Evolutionary conservation across 495 filamentous ascomycete genomes (phyloP).

Genomic region (Talaromyces wortmannii): DNA sequence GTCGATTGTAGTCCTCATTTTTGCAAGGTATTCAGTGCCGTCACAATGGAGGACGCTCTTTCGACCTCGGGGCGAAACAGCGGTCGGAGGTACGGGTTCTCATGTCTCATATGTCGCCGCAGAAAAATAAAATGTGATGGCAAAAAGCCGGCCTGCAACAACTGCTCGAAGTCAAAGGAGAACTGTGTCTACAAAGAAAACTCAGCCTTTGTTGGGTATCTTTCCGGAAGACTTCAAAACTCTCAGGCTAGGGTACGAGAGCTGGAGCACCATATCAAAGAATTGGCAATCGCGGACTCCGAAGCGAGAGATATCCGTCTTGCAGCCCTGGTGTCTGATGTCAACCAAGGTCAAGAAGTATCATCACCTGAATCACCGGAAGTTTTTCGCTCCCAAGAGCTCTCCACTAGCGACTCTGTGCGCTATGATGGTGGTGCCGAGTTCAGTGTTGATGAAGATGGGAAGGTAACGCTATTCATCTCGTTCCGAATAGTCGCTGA

Average conservation of each 20-base stretch:
- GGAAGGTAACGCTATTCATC: conserved; percentile 1
- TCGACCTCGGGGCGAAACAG: background rate
- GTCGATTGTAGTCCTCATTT: too few relatives aligned
- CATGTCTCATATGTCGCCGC: conserved; percentile 8
- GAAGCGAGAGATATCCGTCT: conserved; percentile 3
- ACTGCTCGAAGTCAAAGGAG: conserved; percentile 11
- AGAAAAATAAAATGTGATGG: conserved; percentile 11
- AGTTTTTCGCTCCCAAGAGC: conserved; percentile 2
- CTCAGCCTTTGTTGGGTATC: conserved; percentile 4
- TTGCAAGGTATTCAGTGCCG: too few relatives aligned
- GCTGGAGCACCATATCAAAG: conserved; percentile 3
- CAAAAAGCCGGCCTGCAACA: conserved; percentile 9
- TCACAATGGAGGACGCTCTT: background rate
- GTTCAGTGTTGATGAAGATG: conserved; percentile 8
- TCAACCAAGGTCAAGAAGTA: background rate
- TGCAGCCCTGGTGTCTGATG: conserved; percentile 2
- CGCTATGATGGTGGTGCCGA: conserved; percentile 1
- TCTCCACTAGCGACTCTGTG: background rate
- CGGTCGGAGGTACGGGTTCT: conserved; percentile 8
- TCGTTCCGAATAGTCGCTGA: too few relatives aligned
- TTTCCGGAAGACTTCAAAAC: conserved; percentile 1
- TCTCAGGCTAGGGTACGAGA: conserved; percentile 6
- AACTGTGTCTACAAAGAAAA: conserved; percentile 9
- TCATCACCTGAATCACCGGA: background rate
- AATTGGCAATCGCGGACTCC: conserved; percentile 1